Conservation (phyloP, 305 asterid species). For the Caryopteris hybrid region DNA sequence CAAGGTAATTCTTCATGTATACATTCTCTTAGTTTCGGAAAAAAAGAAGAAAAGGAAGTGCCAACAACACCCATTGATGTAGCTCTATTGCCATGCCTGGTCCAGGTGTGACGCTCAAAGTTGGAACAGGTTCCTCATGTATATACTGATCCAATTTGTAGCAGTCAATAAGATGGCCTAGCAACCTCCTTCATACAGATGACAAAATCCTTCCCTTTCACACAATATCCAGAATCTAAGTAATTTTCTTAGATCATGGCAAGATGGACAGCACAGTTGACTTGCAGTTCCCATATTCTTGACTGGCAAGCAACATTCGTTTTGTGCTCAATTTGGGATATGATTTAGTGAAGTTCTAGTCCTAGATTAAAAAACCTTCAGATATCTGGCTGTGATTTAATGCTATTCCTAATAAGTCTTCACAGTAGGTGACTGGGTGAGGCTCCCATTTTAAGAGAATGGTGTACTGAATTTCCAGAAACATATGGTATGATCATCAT, state of each 20-base stretch:
- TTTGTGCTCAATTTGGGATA: background rate
- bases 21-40: background rate
- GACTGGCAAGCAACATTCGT: background rate
- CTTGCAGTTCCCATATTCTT: background rate
- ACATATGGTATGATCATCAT: background rate
- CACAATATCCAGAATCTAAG: background rate
- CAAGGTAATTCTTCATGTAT: background rate
- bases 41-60: background rate
- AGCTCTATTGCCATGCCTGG: background rate
- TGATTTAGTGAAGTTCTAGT: background rate
- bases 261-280: background rate
- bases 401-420: background rate
- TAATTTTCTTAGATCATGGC: background rate
- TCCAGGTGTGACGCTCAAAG: background rate
- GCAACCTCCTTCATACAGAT: background rate
- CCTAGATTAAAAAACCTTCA: background rate
- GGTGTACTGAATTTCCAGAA: background rate
- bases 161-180: background rate
- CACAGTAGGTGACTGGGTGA: conserved; percentile 2
- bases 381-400: too few species aligned
- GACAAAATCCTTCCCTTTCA: background rate
- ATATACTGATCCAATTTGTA: background rate
- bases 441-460: background rate
- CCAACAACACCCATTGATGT: background rate
- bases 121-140: background rate